Conservation (phyloP, 2,329 filamentous ascomycete genomes). For the Plenodomus tracheiphilus region DNA sequence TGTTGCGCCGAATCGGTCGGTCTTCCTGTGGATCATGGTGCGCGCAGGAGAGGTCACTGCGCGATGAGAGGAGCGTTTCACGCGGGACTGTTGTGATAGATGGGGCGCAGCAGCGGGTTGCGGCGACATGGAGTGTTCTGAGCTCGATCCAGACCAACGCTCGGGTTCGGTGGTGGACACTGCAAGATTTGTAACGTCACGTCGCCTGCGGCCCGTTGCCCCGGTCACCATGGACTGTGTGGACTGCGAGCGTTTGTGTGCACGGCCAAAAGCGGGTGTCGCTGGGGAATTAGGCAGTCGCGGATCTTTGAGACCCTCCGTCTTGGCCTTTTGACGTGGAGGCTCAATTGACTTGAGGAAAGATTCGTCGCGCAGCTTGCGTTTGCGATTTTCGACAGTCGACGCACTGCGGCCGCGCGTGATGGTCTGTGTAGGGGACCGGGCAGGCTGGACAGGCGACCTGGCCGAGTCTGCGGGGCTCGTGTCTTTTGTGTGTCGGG, state of each 20-base stretch:
- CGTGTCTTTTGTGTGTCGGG: conserved; percentile 40
- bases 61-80: conserved; percentile 64
- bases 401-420: conserved; percentile 44
- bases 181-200: conserved; percentile 36
- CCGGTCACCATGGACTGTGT: conserved; percentile 41
- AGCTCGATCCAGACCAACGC: conserved; percentile 42
- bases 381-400: conserved; percentile 45
- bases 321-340: conserved; percentile 46
- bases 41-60: conserved; percentile 53
- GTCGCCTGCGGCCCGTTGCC: conserved; percentile 37
- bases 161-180: conserved; percentile 33
- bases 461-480: conserved; percentile 35
- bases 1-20: conserved; percentile 91
- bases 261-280: conserved; percentile 37
- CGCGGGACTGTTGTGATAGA: conserved; percentile 57
- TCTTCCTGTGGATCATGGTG: conserved; percentile 75
- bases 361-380: conserved; percentile 45
- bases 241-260: conserved; percentile 45
- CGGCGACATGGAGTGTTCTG: conserved; percentile 43
- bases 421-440: conserved; percentile 30
- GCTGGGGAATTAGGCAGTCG: conserved; percentile 41
- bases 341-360: conserved; percentile 42
- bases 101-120: conserved; percentile 33
- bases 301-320: conserved; percentile 38
- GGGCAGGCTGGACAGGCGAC: conserved; percentile 28